phyloP scores from a whole-genome alignment of 805 yeast genomes.

The Jamesozyma hellenica region DNA sequence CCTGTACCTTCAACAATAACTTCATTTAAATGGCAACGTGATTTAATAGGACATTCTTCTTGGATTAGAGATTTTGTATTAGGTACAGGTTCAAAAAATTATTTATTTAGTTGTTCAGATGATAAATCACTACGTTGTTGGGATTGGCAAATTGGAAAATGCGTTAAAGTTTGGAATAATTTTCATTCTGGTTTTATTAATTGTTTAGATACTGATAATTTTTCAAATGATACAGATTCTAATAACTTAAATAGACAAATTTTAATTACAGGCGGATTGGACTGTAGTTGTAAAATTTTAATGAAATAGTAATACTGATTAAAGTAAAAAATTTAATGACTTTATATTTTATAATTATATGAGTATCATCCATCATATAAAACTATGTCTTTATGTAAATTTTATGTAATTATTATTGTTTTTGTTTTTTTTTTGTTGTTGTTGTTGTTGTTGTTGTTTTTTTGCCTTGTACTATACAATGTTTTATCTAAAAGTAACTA shows the following conservation, averaged over 20 bases:
- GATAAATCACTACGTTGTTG: constrained; percentile 69
- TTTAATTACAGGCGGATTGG: constrained; percentile 17
- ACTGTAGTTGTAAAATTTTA: constrained; percentile 17
- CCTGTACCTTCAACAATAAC: constrained; percentile 37
- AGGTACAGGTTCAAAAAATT: constrained; percentile 53
- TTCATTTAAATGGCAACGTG: constrained; percentile 46
- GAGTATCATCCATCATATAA: too few species aligned
- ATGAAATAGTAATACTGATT: constrained; percentile 3
- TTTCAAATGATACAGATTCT: constrained; percentile 11
- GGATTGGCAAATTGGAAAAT: constrained; percentile 50
- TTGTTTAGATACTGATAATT: constrained; percentile 31
- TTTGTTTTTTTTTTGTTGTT: too few species aligned
- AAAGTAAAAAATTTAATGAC: background rate
- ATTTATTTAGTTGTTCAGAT: constrained; percentile 66
- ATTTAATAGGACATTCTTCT: constrained; percentile 66
- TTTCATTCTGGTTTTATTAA: constrained; percentile 73
- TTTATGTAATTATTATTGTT: too few species aligned
- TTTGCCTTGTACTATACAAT: too few species aligned
- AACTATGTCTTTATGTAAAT: too few species aligned
- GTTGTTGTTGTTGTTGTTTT: too few species aligned
- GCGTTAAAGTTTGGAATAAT: constrained; percentile 42
- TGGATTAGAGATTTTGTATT: constrained; percentile 61
- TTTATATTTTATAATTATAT: background rate
- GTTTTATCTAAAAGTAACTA: background rate
- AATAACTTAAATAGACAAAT: constrained; percentile 10